Base-by-base conservation (phyloP, 169 alveolate species). In the Eimeria acervulina region DNA sequence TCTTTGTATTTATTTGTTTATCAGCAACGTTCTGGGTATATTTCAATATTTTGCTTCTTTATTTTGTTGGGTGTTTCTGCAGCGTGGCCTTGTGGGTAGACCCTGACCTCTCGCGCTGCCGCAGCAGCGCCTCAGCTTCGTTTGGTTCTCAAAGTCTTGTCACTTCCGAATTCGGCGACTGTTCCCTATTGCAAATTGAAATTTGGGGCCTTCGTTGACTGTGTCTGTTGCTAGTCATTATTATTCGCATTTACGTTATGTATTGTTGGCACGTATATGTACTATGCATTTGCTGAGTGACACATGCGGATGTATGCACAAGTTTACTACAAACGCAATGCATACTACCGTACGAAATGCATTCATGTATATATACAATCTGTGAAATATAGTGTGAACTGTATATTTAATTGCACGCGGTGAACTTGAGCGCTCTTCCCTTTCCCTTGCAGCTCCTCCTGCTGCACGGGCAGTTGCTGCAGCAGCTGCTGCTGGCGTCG, bases 61-160 rank as follows among this genome's bases (percentile, higher is more conserved):
- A 12, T 38, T 74, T 74, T 40, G n/a, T 74, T 33, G 52, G 12
- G 15, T 36, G 55, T 12, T 80, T 13, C 72, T 80, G 70, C 90
- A 80, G 90, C 28, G 90, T 80, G 44, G 90, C 90, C 90, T 47
- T 80, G 70, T 80, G 90, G 90, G 44, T 80, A 28, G 90, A 80
- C 90, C 44, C 63, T n/a, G 90, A 80, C 66, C 68, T 80, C 28
- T 80, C 90, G 8, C 90, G 66, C 47, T 80, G 90, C 90, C 90
- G 90, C 63, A 80, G 90, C 90, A 40, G 44, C 63, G 66, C 90
- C 13, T 80, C 90, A 31, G 90, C 68, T 42, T 44, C 90, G 40
- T 80, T 80, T n/a, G 66, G 28, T 44, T 80, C 90, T 42, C 28
- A n/a, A 19, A 38, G 68, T 38, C 90, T 80, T 31, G 40, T 80